A percentile compares a stretch with the other conserved stretches of the same genome.
Conservation (phyloP, 257 asterid genomes). For the Handroanthus guayacan region DNA sequence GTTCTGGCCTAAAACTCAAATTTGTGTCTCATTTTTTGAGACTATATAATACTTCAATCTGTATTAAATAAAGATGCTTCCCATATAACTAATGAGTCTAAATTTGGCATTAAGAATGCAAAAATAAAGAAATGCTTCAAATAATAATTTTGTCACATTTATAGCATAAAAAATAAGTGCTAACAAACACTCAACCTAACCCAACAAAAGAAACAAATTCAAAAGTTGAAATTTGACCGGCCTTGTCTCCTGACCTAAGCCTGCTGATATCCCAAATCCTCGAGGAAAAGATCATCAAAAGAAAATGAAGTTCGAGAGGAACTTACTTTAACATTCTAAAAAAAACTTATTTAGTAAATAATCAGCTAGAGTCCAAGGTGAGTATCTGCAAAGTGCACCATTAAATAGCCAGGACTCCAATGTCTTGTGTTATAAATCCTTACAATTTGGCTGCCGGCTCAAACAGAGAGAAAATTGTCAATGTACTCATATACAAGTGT, state of each 20-base stretch:
- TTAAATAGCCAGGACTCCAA: not conserved
- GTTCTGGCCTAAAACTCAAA: too few species aligned
- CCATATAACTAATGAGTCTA: too few species aligned
- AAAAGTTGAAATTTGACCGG: not conserved
- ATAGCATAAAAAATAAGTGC: not conserved
- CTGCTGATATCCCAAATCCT: not conserved
- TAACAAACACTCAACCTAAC: not conserved
- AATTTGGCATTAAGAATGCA: too few species aligned
- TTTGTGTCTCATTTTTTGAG: too few species aligned
- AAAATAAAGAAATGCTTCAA: too few species aligned
- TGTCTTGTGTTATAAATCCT: too few species aligned
- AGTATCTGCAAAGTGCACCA: not conserved
- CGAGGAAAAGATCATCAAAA: not conserved
- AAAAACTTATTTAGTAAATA: too few species aligned
- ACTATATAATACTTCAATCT: too few species aligned
- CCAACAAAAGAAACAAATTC: not conserved
- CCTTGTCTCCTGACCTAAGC: too few species aligned
- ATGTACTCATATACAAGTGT: conserved; percentile 11
- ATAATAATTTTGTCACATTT: not conserved
- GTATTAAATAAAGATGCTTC: too few species aligned
- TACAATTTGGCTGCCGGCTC: not conserved
- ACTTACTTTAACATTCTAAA: not conserved
- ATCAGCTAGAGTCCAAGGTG: too few species aligned
- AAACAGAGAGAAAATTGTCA: not conserved
- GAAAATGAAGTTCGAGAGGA: not conserved